Evolutionary conservation across 495 filamentous ascomycete genomes (phyloP), one percentile per base, ranked within the genome.

Genomic region (Trichoderma erinaceum): DNA sequence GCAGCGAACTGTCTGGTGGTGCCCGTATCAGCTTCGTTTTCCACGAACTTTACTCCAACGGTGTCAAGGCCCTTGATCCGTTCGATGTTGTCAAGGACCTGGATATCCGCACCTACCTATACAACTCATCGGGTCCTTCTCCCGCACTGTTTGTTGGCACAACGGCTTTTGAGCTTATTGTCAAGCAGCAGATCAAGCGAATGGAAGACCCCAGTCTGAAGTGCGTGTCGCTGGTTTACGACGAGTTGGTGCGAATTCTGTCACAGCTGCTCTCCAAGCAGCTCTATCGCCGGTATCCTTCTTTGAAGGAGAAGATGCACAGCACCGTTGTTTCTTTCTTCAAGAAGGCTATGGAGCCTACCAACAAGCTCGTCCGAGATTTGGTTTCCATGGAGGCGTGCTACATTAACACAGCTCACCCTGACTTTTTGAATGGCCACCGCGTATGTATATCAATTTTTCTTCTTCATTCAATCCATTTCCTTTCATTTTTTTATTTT

Each of bases 1-100:
- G 90, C 78, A 85, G 90, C 27, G 96, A 99, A 77, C 81, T 99
- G 68, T 97, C 94, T 1, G 96, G 96, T 68, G 96, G 96, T 80
- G 96, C 96, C 66, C 89, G 96, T 85, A 99, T 99, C 77, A 97
- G 92, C 79, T 99, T 99, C 74, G 96, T 99, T 50, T 99, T 97
- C 85, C 96, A 99, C 77, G 96, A 99, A 76, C 81, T 99, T 16
- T 99, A 98, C 78, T 88, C 93, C 56, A 99, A 99, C 78, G 96
- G 96, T 78, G 87, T 99, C 75, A 98, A 97, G 83, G 94, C 96
- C 0, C 90, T 99, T 25, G 96, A 98, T 77, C 96, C 96, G 18
- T 99, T 99, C 75, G 96, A 99, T 74, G 83, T 91, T 68, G 92
- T 97, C 77, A 98, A 98, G 81, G 96, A 99, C 78, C 88, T 95